Conservation (phyloP, 306 rosid species). For the Acmispon strigosus region DNA sequence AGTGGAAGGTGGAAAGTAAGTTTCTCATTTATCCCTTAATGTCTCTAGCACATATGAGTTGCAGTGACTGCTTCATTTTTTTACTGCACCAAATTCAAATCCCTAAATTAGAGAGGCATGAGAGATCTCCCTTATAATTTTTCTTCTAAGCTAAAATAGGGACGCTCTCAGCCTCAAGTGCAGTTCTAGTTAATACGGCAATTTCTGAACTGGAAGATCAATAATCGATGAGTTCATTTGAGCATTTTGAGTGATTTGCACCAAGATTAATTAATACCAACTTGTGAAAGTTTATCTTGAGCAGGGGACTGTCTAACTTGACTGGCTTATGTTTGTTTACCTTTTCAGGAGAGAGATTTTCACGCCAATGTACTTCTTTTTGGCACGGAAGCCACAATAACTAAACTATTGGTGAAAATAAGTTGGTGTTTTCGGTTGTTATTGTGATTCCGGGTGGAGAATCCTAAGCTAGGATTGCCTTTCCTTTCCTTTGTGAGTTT, state of each 20-base stretch:
- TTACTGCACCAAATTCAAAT: too few relatives aligned
- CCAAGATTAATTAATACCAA: background rate
- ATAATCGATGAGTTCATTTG: too few relatives aligned
- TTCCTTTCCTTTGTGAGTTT: background rate
- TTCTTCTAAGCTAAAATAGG: background rate
- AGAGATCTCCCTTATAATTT: too few relatives aligned
- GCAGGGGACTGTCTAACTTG: background rate
- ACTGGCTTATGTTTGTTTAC: slow-evolving; percentile 5
- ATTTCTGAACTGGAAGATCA: background rate
- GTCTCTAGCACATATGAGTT: background rate
- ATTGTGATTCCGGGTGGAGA: background rate
- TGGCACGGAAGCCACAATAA: slow-evolving; percentile 70
- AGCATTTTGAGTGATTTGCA: too few relatives aligned
- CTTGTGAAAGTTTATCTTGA: background rate
- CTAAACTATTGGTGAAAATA: slow-evolving; percentile 9
- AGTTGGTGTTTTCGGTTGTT: background rate
- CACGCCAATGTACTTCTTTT: slow-evolving; percentile 94
- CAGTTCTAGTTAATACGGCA: background rate
- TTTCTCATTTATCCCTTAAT: slow-evolving; percentile 13
- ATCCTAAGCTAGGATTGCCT: slow-evolving; percentile 1
- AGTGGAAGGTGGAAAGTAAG: slow-evolving; percentile 98
- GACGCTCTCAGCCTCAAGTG: background rate
- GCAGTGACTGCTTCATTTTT: background rate
- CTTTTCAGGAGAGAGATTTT: slow-evolving; percentile 79
- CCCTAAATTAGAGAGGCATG: too few relatives aligned